Conservation (phyloP, 805 yeast species). For the Wickerhamiella azyma region DNA sequence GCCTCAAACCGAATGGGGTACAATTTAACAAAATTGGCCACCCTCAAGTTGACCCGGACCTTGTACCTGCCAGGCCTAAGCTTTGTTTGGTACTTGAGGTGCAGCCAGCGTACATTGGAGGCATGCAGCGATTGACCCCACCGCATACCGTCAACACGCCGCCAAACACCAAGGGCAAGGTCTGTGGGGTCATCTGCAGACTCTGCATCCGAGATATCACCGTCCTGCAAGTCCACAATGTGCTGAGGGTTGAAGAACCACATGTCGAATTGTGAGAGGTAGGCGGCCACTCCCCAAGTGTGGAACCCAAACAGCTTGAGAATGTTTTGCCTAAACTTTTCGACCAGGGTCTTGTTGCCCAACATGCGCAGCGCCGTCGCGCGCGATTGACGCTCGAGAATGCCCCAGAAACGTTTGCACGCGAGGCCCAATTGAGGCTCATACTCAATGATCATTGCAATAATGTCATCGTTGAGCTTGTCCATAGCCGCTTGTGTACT, state of each 20-base stretch:
- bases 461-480: constrained; percentile 11
- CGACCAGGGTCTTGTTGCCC: constrained; percentile 9
- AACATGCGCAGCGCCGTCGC: background rate
- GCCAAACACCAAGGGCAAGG: constrained; percentile 9
- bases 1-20: constrained; percentile 11
- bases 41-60: constrained; percentile 11
- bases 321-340: constrained; percentile 13
- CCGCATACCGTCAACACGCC: constrained; percentile 8
- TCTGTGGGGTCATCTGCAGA: background rate
- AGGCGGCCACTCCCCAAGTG: constrained; percentile 16
- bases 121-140: constrained; percentile 15
- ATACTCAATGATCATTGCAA: constrained; percentile 10
- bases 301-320: constrained; percentile 10
- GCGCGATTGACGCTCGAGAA: constrained; percentile 13
- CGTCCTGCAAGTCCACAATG: constrained; percentile 6
- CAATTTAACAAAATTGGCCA: constrained; percentile 11
- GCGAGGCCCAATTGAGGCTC: constrained; percentile 13
- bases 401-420: constrained; percentile 10
- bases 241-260: constrained; percentile 18
- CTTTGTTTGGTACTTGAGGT: constrained; percentile 13
- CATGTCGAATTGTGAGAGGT: constrained; percentile 13
- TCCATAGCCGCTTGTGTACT: too few species aligned
- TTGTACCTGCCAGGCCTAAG: constrained; percentile 14
- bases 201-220: constrained; percentile 2
- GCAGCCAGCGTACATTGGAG: constrained; percentile 12